These are phyloP conservation scores for Silene coronaria DNA, from an alignment of 179 eudicot genomes.

Conservation along the genomic window DNA sequence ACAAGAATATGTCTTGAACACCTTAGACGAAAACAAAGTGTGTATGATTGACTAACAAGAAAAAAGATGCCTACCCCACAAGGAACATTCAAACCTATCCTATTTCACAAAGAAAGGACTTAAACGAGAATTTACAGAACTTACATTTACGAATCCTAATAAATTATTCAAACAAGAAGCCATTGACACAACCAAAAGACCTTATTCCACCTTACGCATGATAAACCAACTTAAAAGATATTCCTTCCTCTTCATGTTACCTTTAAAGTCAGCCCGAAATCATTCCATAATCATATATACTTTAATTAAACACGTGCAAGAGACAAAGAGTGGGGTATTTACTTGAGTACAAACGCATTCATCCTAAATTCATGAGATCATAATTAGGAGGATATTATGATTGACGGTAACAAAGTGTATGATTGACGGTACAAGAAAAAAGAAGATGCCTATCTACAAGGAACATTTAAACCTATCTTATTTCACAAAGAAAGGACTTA, in stretches of 20 bases:
- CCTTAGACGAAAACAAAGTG: neutral
- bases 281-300: neutral
- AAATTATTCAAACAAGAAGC: neutral
- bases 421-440: too few relatives aligned
- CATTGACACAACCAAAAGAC: neutral
- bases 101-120: neutral
- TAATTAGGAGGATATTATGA: constrained; percentile 43
- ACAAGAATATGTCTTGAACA: neutral
- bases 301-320: neutral
- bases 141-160: neutral
- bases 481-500: neutral
- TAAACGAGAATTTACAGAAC: neutral
- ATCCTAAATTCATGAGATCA: neutral
- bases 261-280: neutral
- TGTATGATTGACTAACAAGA: neutral
- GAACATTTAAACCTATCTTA: neutral
- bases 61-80: neutral
- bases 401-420: too few relatives aligned
- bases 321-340: neutral
- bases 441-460: too few relatives aligned
- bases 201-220: neutral
- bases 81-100: neutral
- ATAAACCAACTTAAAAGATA: neutral
- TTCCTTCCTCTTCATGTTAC: neutral
- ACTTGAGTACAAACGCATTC: neutral